Evolutionary conservation across 139 green algal genomes (phyloP), one percentile per base, ranked within the genome.

Genomic region (Picochlorum costavermella): DNA sequence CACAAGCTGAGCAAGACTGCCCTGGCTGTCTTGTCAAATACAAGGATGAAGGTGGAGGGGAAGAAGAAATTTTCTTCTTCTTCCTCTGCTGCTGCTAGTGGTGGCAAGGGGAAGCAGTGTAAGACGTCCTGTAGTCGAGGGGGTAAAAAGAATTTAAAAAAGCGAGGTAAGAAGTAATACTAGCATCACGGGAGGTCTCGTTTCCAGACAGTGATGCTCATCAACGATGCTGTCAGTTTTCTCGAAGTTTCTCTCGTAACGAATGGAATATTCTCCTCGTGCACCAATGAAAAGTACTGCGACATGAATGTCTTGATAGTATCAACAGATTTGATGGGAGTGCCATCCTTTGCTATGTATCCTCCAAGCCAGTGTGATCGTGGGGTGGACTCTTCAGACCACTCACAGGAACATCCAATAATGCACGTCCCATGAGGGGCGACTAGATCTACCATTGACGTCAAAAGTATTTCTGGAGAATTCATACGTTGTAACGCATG

Each of bases 401-500:
- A 95, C 1, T 66, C 79, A 75, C 85, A 91, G 20, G 85, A 76
- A 17, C 65, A 80, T 2, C 73, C 83, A 14, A 94, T 43, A 28
- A 94, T 69, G 44, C 80, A 59, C 25, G 70, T 65, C 12, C 68
- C 86, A 1, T 53, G 16, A 12, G 75, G 81, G 68, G 75, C 79
- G 23, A 90, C 49, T 14, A 82, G 60, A 3, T 26, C 46, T 16
- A 58, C 46, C 31, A 86, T 66, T 59, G 70, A 61, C 12, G 53
- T 23, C 26, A 94, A 62, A 60, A 88, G 78, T 6, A 40, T 31
- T 0, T 17, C 13, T 1, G 87, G 87, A 60, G 90, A 76, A 4
- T 83, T 77, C 31, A 95, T 72, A 1, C 86, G 74, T 67, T 81
- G 84, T 26, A 95, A 62, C 57, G 90, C 63, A 68, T 91, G 89